Evolutionary conservation across 2,329 filamentous ascomycete genomes (phyloP), one percentile per base, ranked within the genome.

Genomic region (Neonectria punicea): DNA sequence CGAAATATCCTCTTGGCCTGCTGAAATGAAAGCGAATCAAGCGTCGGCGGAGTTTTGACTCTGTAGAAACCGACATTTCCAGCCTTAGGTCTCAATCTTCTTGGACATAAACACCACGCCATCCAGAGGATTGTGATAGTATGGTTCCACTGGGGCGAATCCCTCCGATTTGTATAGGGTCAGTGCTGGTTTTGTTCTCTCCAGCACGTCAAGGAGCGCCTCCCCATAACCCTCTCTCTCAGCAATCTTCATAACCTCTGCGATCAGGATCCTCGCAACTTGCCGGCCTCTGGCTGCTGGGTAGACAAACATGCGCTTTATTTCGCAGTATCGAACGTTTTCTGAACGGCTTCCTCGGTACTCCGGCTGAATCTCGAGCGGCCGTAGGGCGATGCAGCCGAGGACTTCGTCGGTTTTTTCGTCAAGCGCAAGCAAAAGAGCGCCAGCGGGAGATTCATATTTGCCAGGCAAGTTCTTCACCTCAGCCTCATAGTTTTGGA

Each of bases 251-350:
- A 74, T n/a, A 1, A 63, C 63, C 47, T 74, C 70, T 2, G 41
- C 49, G 4, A 75, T 44, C 41, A 76, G 43, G 2, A 47, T 63
- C n/a, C 66, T 63, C 0, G 73, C 72, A 18, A 75, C 66, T 3
- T 63, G 67, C 7, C 72, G 62, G 5, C 74, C 75, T 13, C 74
- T 59, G 3, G 70, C 73, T 41, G 68, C 72, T 0, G 75, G 74
- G 18, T 75, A 75, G 5, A 76, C 69, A 49, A 71, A 76, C 2
- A 76, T 63, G 9, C 74, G 61, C 43, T 75, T 76, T 18, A 76
- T 50, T 41, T 76, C 75, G 30, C 73, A 73, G 51, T 71, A 73
- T 20, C 58, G 61, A 4, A 47, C 32, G 6, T 61, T 34, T 6
- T 16, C 6, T 32, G 60, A 3, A 43, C 53, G 25, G n/a, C 44